Evolutionary conservation across 139 green algal species (phyloP).

Genomic region (Picochlorum sp.): DNA sequence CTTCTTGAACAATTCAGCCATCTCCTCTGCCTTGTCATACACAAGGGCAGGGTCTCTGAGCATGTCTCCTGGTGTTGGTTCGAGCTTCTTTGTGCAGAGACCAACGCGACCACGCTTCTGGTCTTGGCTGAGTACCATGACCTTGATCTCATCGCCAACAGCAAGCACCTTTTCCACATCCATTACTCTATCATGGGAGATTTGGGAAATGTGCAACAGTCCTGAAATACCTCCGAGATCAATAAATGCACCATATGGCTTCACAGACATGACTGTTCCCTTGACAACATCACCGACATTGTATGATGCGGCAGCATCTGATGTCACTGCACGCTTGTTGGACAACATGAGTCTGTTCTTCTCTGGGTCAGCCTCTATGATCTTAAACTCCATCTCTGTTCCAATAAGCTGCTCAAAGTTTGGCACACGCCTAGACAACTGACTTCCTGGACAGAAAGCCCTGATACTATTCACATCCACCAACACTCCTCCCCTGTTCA

Average conservation of each 20-base stretch:
- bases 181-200: conserved; percentile 84
- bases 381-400: conserved; percentile 72
- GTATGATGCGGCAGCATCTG: conserved; percentile 16
- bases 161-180: conserved; percentile 82
- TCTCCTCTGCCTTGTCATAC: conserved; percentile 92
- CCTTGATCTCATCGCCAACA: conserved; percentile 92
- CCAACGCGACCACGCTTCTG: conserved; percentile 72
- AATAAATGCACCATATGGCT: conserved; percentile 96
- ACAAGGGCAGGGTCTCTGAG: conserved; percentile 83
- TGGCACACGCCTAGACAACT: conserved; percentile 43
- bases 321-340: conserved; percentile 44
- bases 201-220: conserved; percentile 96
- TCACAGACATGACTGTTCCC: conserved; percentile 78
- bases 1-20: conserved; percentile 71
- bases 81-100: conserved; percentile 96
- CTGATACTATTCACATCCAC: conserved; percentile 57
- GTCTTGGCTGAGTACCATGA: conserved; percentile 93
- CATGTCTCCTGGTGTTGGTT: conserved; percentile 93
- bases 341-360: conserved; percentile 77
- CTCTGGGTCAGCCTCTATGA: conserved; percentile 94
- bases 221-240: conserved; percentile 86
- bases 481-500: conserved; percentile 41
- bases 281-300: conserved; percentile 85
- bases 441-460: conserved; percentile 67
- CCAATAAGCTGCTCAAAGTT: conserved; percentile 72